Evolutionary conservation across 1,139 yeast species (phyloP), one percentile per base, ranked within the genome.

Genomic region (Pneumocystis wakefieldiae): DNA sequence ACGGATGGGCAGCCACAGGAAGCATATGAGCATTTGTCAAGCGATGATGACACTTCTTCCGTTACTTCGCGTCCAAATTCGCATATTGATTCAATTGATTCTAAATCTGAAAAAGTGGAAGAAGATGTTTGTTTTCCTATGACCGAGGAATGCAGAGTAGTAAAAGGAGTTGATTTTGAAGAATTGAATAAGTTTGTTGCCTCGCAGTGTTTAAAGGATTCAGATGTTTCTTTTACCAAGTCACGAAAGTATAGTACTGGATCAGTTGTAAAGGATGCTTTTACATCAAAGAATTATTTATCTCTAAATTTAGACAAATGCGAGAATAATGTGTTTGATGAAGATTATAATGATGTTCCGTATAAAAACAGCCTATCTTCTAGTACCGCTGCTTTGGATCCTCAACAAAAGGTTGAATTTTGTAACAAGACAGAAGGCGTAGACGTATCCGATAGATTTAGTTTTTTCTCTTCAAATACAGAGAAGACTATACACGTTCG

Each of bases 91-190:
- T 67, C 73, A 59, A 70, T 69, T 42, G 69, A 86, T 70, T 38
- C 55, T 55, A 36, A 60, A 57, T 36, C 59, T 58, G 62, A 64
- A 57, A 95, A 87, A 72, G 89, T 96, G 0, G 97, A 91, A 72
- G 97, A 91, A 72, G 97, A 92, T 80, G 98, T 92, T 60, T 92
- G 97, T 78, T 90, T 91, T 76, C 97, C 98, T 1, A 86, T 89
- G 88, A 78, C 84, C 62, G 83, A 88, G 29, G 88, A 85, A 69
- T 83, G 68, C 24, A 68, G 70, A 61, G 72, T 69, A 29, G 69
- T 69, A 37, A 66, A 68, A 29, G 75, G 74, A 3, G 71, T 75
- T 59, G 77, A 77, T 63, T 74, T 76, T 66, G 69, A 67, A 36
- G 79, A 76, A 60, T 70, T 76, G 29, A 77, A 76, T 61, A 73